phyloP scores from a whole-genome alignment of 257 asterid genomes.

The Gentiana straminea region DNA sequence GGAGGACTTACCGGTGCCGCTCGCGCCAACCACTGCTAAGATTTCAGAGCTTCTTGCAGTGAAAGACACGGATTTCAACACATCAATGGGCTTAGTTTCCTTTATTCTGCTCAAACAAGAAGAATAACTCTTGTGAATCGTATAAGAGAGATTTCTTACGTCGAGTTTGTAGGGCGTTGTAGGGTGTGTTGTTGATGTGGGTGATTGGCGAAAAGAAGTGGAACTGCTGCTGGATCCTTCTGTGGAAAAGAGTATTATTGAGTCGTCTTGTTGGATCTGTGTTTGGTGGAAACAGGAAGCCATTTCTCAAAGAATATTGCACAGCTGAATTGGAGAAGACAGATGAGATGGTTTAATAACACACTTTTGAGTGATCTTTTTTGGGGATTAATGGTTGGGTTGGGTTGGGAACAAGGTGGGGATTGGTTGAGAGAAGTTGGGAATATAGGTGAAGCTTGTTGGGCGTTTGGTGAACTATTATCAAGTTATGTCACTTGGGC shows the following conservation, averaged over 20 bases:
- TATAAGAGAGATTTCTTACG: constrained; percentile 51
- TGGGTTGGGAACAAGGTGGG: too few relatives aligned
- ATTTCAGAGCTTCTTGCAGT: constrained; percentile 56
- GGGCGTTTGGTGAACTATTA: too few relatives aligned
- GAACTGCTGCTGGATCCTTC: constrained; percentile 43
- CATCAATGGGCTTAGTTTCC: constrained; percentile 26
- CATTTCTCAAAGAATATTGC: constrained; percentile 11
- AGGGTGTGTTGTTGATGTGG: constrained; percentile 22
- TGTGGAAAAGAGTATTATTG: constrained; percentile 51
- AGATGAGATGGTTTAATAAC: neutral
- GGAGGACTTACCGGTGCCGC: constrained; percentile 83
- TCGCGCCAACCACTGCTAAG: constrained; percentile 72
- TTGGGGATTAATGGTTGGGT: too few relatives aligned
- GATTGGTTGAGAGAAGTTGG: too few relatives aligned
- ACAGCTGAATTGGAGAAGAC: neutral
- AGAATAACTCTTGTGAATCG: constrained; percentile 25
- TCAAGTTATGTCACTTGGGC: too few relatives aligned
- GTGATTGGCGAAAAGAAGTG: constrained; percentile 56
- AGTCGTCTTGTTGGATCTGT: constrained; percentile 45
- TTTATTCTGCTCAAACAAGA: constrained; percentile 9
- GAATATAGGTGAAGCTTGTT: too few relatives aligned
- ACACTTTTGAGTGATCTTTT: too few relatives aligned
- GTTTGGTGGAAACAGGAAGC: constrained; percentile 42
- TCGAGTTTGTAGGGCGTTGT: constrained; percentile 32
- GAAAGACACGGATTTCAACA: constrained; percentile 63